phyloP scores from a whole-genome alignment of 176 grass and related monocot genomes.

The Pontederia paniculata region DNA sequence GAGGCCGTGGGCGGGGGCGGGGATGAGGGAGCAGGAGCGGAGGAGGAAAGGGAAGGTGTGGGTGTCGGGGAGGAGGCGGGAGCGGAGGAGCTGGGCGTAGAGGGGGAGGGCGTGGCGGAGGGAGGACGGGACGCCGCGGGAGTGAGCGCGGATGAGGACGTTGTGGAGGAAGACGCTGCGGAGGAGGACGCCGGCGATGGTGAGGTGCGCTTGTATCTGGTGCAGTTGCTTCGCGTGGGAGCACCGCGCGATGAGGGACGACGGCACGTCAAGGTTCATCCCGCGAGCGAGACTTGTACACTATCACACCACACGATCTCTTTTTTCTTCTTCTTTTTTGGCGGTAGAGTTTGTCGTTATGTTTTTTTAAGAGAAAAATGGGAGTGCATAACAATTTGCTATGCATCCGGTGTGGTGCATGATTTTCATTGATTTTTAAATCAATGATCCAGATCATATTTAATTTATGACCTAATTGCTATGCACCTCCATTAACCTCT shows the following conservation, averaged over 20 bases:
- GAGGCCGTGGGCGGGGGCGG: not conserved
- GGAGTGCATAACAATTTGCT: too few species aligned
- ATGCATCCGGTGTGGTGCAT: too few species aligned
- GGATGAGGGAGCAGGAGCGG: not conserved
- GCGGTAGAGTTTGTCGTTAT: too few species aligned
- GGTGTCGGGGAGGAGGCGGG: conserved; percentile 5
- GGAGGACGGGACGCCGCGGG: not conserved
- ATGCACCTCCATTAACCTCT: too few species aligned
- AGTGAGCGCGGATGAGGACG: not conserved
- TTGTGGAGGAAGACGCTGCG: conserved; percentile 11
- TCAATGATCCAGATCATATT: too few species aligned
- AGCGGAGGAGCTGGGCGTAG: conserved; percentile 10
- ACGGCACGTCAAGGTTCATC: not conserved
- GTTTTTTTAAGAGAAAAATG: too few species aligned
- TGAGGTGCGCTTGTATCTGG: conserved; percentile 1
- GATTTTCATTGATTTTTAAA: too few species aligned
- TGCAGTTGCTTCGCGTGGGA: not conserved
- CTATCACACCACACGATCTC: too few species aligned
- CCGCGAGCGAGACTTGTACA: too few species aligned
- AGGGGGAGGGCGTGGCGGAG: not conserved
- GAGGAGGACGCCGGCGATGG: not conserved
- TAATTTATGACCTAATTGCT: too few species aligned
- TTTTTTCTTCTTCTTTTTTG: too few species aligned
- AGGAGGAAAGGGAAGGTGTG: conserved; percentile 11
- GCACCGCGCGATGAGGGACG: not conserved